These are phyloP conservation scores for Leccinum aurantiacum DNA, from an alignment of 768 basidiomycete species.

Conservation along the genomic window DNA sequence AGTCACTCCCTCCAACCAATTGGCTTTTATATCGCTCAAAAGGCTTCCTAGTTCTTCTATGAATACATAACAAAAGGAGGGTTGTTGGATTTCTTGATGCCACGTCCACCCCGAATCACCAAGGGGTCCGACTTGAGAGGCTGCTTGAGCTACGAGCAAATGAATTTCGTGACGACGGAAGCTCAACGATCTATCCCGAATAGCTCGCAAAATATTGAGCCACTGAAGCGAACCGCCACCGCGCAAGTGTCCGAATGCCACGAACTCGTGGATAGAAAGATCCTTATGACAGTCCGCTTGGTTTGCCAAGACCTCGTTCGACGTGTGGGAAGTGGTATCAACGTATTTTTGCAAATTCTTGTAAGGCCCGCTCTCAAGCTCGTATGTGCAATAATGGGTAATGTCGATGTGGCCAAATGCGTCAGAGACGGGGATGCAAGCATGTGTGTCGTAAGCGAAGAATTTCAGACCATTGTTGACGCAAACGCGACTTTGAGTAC, in stretches of 20 bases:
- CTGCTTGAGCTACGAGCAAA: constrained; percentile 42
- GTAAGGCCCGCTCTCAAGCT: constrained; percentile 36
- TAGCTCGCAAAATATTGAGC: constrained; percentile 47
- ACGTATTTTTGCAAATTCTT: constrained; percentile 36
- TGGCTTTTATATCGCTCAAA: constrained; percentile 27
- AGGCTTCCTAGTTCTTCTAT: constrained; percentile 5
- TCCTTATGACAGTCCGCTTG: constrained; percentile 42
- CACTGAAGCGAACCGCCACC: constrained; percentile 46
- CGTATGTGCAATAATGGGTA: constrained; percentile 28
- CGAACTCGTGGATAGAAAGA: constrained; percentile 44
- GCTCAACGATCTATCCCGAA: constrained; percentile 38
- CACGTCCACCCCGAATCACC: constrained; percentile 3
- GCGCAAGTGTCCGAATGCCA: constrained; percentile 45
- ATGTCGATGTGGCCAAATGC: constrained; percentile 18
- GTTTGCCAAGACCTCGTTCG: constrained; percentile 43
- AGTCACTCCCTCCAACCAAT: not conserved
- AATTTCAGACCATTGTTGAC: constrained; percentile 34
- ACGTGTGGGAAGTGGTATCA: constrained; percentile 35
- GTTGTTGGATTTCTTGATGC: constrained; percentile 14
- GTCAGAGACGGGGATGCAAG: constrained; percentile 9
- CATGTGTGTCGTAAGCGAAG: constrained; percentile 27
- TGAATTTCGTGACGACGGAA: constrained; percentile 43
- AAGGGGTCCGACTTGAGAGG: constrained; percentile 41
- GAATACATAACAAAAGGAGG: constrained; percentile 7
- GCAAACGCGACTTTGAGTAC: constrained; percentile 16